Conservation (phyloP, 2,329 filamentous ascomycete species). For the Aspergillus sergii region DNA sequence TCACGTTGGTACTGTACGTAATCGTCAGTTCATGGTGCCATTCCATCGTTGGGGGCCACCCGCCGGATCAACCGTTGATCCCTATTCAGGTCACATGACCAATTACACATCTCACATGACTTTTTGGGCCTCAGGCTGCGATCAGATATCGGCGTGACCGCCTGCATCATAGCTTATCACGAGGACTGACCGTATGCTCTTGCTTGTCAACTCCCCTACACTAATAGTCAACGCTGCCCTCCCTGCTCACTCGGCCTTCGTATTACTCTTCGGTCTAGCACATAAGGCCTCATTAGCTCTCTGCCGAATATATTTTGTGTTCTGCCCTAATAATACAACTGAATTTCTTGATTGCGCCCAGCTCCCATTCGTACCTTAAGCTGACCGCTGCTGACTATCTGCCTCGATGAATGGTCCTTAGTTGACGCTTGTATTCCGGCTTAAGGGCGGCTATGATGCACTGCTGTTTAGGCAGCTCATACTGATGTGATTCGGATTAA, state of each 20-base stretch:
- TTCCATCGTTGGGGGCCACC: background rate
- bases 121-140: conserved; percentile 17
- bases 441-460: conserved; percentile 14
- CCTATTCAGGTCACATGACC: conserved; percentile 11
- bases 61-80: background rate
- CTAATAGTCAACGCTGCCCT: background rate
- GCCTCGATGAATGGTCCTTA: conserved; percentile 16
- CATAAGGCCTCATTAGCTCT: background rate
- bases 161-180: conserved; percentile 17
- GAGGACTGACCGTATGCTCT: background rate
- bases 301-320: background rate
- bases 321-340: background rate
- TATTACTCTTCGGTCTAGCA: background rate
- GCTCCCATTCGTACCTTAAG: background rate
- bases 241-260: background rate
- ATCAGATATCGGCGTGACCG: conserved; percentile 11
- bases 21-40: conserved; percentile 1
- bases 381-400: background rate
- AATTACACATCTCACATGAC: background rate
- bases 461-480: conserved; percentile 14
- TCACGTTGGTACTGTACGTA: background rate
- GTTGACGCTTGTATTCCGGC: conserved; percentile 14
- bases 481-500: conserved; percentile 7
- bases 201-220: conserved; percentile 3
- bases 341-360: background rate